These are phyloP conservation scores for Fusarium sp. DNA, from an alignment of 2,329 filamentous ascomycete species.

Conservation along the genomic window DNA sequence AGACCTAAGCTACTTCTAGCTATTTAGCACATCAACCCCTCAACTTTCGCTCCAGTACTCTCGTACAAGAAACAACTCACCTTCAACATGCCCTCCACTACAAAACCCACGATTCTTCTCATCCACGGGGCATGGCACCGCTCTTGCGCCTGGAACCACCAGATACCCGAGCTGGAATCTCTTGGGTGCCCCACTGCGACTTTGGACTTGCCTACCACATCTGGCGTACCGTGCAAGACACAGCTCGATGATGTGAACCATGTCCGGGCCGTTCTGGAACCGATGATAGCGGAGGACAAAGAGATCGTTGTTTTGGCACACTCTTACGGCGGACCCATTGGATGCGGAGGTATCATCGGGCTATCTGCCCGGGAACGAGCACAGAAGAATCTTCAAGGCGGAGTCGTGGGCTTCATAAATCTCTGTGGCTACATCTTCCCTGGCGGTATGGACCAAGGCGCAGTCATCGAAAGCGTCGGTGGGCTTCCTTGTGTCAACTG, in stretches of 20 bases:
- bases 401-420: background rate
- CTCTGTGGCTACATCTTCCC: background rate
- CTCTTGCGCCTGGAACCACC: background rate
- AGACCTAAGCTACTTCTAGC: too few relatives aligned
- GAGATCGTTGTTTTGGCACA: background rate
- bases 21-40: background rate
- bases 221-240: background rate
- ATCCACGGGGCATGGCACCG: background rate
- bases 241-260: background rate
- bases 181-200: background rate
- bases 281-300: background rate
- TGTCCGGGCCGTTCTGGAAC: rapidly evolving
- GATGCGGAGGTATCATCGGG: background rate
- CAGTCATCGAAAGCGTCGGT: background rate
- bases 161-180: background rate
- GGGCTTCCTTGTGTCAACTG: rapidly evolving
- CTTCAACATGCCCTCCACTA: background rate
- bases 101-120: rapidly evolving
- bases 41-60: background rate
- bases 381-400: rapidly evolving
- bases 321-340: background rate
- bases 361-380: background rate
- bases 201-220: rapidly evolving
- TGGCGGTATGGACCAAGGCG: background rate
- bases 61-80: rapidly evolving